Percentiles rank a stretch among this genome's conserved stretches.
phyloP scores from a whole-genome alignment of 192 early-diverging fungal species.

The Coemansia aciculifera region DNA sequence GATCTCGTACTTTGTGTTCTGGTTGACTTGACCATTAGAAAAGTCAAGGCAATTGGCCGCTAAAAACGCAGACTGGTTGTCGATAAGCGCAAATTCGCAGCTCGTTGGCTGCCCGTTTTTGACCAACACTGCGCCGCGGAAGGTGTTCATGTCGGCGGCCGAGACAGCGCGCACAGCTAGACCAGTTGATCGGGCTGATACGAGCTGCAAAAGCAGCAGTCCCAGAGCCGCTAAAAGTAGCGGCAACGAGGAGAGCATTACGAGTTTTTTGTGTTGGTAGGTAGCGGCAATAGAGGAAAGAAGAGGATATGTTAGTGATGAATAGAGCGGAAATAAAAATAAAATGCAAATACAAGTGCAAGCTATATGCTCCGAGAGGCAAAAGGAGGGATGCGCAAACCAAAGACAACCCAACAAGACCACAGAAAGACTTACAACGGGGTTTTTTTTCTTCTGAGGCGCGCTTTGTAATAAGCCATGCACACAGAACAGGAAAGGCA shows the following conservation, averaged over 20 bases:
- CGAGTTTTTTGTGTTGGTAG: neutral
- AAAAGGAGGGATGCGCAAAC: neutral
- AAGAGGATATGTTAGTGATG: neutral
- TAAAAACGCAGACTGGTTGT: conserved; percentile 29
- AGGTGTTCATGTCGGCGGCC: conserved; percentile 4
- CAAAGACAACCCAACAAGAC: neutral
- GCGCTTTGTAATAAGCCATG: neutral
- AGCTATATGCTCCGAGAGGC: neutral
- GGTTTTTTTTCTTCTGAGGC: neutral
- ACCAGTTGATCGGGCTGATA: neutral
- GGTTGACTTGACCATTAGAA: conserved; percentile 13
- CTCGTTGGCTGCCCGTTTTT: conserved; percentile 38
- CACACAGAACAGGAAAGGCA: neutral
- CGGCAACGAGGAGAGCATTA: neutral
- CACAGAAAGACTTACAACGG: neutral
- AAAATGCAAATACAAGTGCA: neutral
- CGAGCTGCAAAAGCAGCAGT: neutral
- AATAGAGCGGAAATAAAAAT: neutral
- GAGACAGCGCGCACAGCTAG: neutral
- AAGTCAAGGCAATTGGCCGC: conserved; percentile 40
- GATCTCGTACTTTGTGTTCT: conserved; percentile 12
- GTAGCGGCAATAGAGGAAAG: neutral
- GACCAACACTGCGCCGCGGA: conserved; percentile 22
- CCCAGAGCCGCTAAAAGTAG: neutral
- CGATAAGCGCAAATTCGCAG: conserved; percentile 50